Conservation (phyloP, 2,329 filamentous ascomycete species). For the Xylariaceae sp. region DNA sequence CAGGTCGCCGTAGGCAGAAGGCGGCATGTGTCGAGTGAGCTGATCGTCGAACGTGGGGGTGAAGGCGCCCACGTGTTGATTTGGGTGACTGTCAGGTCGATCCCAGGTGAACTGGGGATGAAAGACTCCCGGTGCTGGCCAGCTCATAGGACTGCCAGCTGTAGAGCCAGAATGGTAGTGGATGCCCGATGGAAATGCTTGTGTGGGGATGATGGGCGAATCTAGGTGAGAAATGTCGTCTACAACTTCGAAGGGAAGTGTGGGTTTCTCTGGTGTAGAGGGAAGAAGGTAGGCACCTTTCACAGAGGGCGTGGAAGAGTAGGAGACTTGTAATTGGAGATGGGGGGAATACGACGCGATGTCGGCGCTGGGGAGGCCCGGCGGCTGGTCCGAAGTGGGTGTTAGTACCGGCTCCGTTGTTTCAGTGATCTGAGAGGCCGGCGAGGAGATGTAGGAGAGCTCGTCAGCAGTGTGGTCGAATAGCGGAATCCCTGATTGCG, state of each 20-base stretch:
- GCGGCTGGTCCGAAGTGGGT: constrained; percentile 6
- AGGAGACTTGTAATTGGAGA: not conserved
- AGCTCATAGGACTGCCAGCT: constrained; percentile 33
- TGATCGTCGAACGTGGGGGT: constrained; percentile 16
- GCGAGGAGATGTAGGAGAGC: constrained; percentile 20
- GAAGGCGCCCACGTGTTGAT: constrained; percentile 8
- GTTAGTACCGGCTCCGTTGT: constrained; percentile 16
- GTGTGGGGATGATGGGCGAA: constrained; percentile 28
- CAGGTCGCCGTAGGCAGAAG: constrained; percentile 8
- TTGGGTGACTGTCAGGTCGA: constrained; percentile 8
- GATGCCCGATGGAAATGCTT: constrained; percentile 9
- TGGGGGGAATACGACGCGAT: constrained; percentile 20
- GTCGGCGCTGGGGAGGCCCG: constrained; percentile 12
- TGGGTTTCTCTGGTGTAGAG: constrained; percentile 27
- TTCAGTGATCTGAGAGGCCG: constrained; percentile 19
- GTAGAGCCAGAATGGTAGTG: constrained; percentile 14
- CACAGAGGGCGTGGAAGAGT: constrained; percentile 25
- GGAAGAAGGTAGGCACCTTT: constrained; percentile 36
- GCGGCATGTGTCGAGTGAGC: constrained; percentile 14
- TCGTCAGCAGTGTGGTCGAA: constrained; percentile 15
- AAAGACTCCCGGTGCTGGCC: constrained; percentile 21
- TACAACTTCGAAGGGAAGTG: constrained; percentile 37
- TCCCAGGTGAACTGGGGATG: constrained; percentile 16
- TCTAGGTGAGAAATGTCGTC: constrained; percentile 37
- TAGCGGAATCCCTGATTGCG: constrained; percentile 24